Base-by-base conservation (phyloP, 108 stramenopile species). In the Parietichytrium sp. region DNA sequence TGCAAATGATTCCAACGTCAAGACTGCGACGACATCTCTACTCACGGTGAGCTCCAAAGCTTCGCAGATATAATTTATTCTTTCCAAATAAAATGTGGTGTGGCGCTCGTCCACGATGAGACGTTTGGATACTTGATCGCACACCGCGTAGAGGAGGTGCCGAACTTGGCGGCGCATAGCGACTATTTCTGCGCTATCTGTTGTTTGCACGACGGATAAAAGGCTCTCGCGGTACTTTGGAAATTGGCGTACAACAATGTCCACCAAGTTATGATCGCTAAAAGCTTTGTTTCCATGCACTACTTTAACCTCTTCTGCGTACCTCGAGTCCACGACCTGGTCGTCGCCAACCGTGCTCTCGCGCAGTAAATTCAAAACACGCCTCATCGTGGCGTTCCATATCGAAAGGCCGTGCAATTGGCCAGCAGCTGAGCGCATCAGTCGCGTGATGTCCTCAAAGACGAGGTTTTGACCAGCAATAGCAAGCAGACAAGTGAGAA, bases 31-130 rank as follows among this genome's bases (percentile, higher is more conserved):
- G 38, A 72, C 45, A 20, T 72, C 61, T 0, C 61, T 33, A 0
- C 38, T 45, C 2, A 72, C 61, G 16, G 61, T 72, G 36, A 38
- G 18, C 10, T 45, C 42, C 15, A 72, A 42, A 2, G 61, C 61
- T 27, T 72, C 61, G 61, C 61, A 72, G 38, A 72, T 72, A 27
- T 72, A 23, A 20, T 72, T 72, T 12, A 72, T 42, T 16, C 45
- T 36, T 1, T 72, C 61, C 2, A 72, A 42, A 6, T 33, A 33
- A n/a, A 42, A 33, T 10, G 10, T n/a, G 8, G 61, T 72, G 7
- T 33, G 36, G 23, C 25, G 36, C 42, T 36, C 33, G 42, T 72
- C 42, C n/a, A 72, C 61, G 13, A 72, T 38, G 38, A 72, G 42
- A 3, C 61, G 29, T 20, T 72, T 33, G 38, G 61, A 33, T 16